Evolutionary conservation across 2,329 filamentous ascomycete species (phyloP), one percentile per base, ranked within the genome.

Genomic region (Ceratocystis alfenasii): DNA sequence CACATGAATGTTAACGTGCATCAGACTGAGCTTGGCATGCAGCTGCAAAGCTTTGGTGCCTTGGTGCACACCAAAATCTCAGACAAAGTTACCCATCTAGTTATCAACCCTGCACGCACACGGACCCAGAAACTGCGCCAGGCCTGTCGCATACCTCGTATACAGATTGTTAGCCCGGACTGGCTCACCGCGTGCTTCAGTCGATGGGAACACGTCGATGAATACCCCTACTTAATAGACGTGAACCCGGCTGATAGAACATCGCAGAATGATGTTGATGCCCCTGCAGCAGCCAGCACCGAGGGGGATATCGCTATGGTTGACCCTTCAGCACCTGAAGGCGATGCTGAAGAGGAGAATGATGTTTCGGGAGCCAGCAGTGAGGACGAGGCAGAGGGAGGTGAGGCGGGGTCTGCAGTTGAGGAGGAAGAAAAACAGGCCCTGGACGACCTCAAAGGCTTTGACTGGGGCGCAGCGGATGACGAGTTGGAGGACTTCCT

Each of bases 91-190:
- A 91, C 88, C 0, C 89, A 92, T 74, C 81, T 92, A 4, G 87
- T 92, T 1, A 86, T 88, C 7, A 87, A 84, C 63, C 84, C 83
- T 20, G 80, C 83, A 17, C 81, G 87, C 28, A 88, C 88, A 41
- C 86, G 92, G 25, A 97, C 94, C 0, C 87, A 90, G 64, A 99
- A 99, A 76, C 90, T 97, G 55, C 87, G 89, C 61, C 87, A 92
- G 74, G 94, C 94, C 0, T 87, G 89, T 15, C 85, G 86, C 69
- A 88, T 90, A 65, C 80, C 87, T 0, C 84, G 85, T 63, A 89
- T 97, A 75, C 92, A 91, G 74, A 95, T 99, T 67, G 94, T 99
- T 61, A 91, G 87, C 70, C 88, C 91, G 64, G 85, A 90, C 71
- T 99, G 94, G 94, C 84, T 99, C 36, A 81, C 87, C 41, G 88